Conservation (phyloP, 2,329 filamentous ascomycete genomes). For the Teratosphaeria viscida region DNA sequence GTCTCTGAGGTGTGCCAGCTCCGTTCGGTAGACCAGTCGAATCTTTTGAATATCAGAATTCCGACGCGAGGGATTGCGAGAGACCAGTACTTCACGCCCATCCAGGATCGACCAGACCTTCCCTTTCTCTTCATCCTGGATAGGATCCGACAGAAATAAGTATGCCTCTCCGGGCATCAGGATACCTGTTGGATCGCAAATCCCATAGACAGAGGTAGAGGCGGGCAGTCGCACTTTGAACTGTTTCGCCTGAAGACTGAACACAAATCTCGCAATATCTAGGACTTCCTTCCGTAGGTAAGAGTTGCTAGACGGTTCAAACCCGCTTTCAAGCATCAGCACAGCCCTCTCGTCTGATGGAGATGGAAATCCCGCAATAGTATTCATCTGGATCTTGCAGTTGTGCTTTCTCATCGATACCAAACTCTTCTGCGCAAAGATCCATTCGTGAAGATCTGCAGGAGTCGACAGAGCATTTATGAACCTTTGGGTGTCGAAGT, state of each 20-base stretch:
- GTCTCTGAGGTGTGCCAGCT: conserved; percentile 60
- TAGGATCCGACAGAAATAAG: conserved; percentile 54
- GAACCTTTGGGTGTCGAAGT: conserved; percentile 43
- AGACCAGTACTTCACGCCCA: conserved; percentile 53
- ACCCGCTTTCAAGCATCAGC: conserved; percentile 41
- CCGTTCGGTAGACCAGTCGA: conserved; percentile 40
- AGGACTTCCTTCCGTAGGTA: conserved; percentile 10
- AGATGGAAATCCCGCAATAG: conserved; percentile 42
- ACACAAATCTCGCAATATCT: conserved; percentile 2
- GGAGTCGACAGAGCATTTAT: conserved; percentile 43
- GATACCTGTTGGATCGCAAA: conserved; percentile 54
- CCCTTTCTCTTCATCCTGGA: conserved; percentile 43
- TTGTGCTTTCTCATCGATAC: conserved; percentile 21
- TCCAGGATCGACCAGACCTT: conserved; percentile 46
- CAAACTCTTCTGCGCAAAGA: conserved; percentile 36
- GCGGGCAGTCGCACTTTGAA: conserved; percentile 43
- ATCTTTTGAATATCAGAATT: conserved; percentile 61
- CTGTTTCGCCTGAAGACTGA: conserved; percentile 11
- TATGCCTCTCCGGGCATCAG: conserved; percentile 58
- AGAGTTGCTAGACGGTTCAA: conserved; percentile 8
- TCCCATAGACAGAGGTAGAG: conserved; percentile 55
- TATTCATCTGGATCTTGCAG: conserved; percentile 22
- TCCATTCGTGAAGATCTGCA: conserved; percentile 44
- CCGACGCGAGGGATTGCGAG: conserved; percentile 58
- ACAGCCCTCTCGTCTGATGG: conserved; percentile 42